Evolutionary conservation across 2,329 filamentous ascomycete genomes (phyloP).

Genomic region (Cladophialophora bantiana): DNA sequence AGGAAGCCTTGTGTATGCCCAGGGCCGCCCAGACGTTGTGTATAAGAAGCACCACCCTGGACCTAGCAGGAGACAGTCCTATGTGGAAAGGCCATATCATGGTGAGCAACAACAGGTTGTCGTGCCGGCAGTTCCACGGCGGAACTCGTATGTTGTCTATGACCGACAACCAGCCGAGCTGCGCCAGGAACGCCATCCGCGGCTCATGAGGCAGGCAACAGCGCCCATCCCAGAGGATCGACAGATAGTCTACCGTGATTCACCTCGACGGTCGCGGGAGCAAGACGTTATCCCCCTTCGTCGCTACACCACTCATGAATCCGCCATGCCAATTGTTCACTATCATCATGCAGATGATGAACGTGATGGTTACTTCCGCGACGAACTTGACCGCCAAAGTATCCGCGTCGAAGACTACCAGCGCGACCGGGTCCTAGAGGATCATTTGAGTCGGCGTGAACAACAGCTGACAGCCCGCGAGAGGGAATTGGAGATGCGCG

Average conservation of each 20-base stretch:
- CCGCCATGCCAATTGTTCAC: slow-evolving; percentile 23
- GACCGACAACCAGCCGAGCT: slow-evolving; percentile 20
- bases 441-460: slow-evolving; percentile 25
- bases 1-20: slow-evolving; percentile 29
- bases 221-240: slow-evolving; percentile 28
- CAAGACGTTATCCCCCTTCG: slow-evolving; percentile 24
- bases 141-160: slow-evolving; percentile 23
- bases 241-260: slow-evolving; percentile 27
- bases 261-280: slow-evolving; percentile 2
- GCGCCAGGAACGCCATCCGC: slow-evolving; percentile 29
- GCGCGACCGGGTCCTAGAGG: slow-evolving; percentile 27
- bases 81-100: slow-evolving; percentile 28
- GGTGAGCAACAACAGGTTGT: slow-evolving; percentile 25
- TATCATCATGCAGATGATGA: slow-evolving; percentile 23
- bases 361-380: slow-evolving; percentile 21
- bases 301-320: slow-evolving; percentile 13
- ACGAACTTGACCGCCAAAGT: slow-evolving; percentile 26
- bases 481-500: slow-evolving; percentile 18
- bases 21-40: slow-evolving; percentile 22
- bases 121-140: slow-evolving; percentile 15
- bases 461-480: slow-evolving; percentile 18
- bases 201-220: slow-evolving; percentile 24
- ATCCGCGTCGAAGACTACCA: slow-evolving; percentile 28
- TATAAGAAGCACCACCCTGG: slow-evolving; percentile 35
- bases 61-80: slow-evolving; percentile 28